Evolutionary conservation across 176 grass and related monocot species (phyloP), one percentile per base, ranked within the genome.

Genomic region (Eragrostis nindensis): DNA sequence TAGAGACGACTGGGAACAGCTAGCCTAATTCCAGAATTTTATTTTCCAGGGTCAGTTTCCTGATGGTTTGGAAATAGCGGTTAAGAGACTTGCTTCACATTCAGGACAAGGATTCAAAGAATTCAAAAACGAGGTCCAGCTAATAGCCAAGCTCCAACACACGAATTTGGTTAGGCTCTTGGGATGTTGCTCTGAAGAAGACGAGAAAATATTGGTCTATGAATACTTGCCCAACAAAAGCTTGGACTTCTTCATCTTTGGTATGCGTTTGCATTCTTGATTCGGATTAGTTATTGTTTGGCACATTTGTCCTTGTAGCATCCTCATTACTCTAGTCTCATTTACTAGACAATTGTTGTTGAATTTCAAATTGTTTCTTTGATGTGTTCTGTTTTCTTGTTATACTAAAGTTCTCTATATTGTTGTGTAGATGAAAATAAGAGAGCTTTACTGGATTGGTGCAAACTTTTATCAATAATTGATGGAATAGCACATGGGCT

Each of bases 161-260:
- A 89, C n/a, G 24, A 84, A 84, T 52, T 61, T 89, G 21, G 69
- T 84, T 52, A 84, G 68, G 16, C 80, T 88, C 26, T 40, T 84
- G 62, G 81, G 80, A 32, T 89, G 74, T 21, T 89, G 86, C 80
- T 72, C 62, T 16, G 60, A 89, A 26, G 76, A 71, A 70, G 76
- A 80, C 0, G 87, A 89, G 40, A 89, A 84, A 49, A 62, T 88
- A 41, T 47, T 83, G 57, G 69, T 83, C 15, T 88, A 83, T 49
- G 80, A 88, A 79, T 88, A 83, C 65, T 77, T 87, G 66, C 56
- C 79, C 36, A 87, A 87, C 56, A 87, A 78, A 71, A 87, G 86
- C 24, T 72, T 88, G 42, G 86, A 88, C 11, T 88, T 88, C 62
- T 88, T 84, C 10, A 56, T 84, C 0, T 88, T 88, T 29, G 86